These are phyloP conservation scores for Paratinospora sagittata DNA, from an alignment of 164 flowering plant species.

Conservation along the genomic window DNA sequence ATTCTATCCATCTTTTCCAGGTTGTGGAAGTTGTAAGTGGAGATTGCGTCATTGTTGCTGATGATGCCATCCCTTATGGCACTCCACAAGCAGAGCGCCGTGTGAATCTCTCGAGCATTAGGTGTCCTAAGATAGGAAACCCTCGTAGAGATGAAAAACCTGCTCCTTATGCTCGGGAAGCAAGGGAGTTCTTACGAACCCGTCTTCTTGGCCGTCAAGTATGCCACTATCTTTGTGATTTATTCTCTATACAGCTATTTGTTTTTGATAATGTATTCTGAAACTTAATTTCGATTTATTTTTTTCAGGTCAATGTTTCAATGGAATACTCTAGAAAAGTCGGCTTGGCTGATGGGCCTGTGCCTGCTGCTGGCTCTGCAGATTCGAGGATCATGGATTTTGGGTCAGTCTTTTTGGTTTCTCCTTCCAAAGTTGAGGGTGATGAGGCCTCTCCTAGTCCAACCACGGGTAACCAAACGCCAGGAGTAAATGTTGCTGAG, in stretches of 20 bases:
- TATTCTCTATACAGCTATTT: background rate
- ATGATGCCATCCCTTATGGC: slow-evolving; percentile 83
- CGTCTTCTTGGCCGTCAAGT: slow-evolving; percentile 86
- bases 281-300: background rate
- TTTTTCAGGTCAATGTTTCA: slow-evolving; percentile 66
- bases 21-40: slow-evolving; percentile 99
- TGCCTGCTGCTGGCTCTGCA: slow-evolving; percentile 35
- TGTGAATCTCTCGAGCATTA: slow-evolving; percentile 88
- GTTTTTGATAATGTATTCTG: background rate
- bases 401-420: slow-evolving; percentile 77
- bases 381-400: slow-evolving; percentile 95
- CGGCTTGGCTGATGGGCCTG: slow-evolving; percentile 48
- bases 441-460: slow-evolving; percentile 44
- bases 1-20: slow-evolving; percentile 28
- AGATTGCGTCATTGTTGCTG: slow-evolving; percentile 90
- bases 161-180: slow-evolving; percentile 89
- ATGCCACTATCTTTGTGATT: slow-evolving; percentile 11
- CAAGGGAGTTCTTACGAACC: slow-evolving; percentile 76
- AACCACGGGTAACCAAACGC: slow-evolving; percentile 37
- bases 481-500: slow-evolving; percentile 75
- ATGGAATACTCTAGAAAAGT: slow-evolving; percentile 97
- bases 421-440: slow-evolving; percentile 51
- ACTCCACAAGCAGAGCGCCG: slow-evolving; percentile 86
- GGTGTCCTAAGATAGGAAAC: slow-evolving; percentile 85
- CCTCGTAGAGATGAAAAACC: slow-evolving; percentile 83